Conservation (phyloP, 2,329 filamentous ascomycete genomes). For the Westerdykella ornata region DNA sequence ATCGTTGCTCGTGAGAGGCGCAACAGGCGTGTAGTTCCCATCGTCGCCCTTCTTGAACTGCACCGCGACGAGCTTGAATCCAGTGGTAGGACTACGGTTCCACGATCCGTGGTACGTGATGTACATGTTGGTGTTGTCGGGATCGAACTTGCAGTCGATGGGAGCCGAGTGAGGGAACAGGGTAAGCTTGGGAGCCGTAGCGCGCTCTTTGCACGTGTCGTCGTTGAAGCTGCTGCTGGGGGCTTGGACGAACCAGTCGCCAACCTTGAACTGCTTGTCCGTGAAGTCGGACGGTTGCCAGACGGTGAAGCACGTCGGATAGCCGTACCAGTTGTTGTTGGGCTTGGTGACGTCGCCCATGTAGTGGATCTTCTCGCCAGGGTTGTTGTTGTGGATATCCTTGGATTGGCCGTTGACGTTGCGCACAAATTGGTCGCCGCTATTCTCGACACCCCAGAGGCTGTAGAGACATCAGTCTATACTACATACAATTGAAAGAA, state of each 20-base stretch:
- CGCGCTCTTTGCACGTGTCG: conserved; percentile 38
- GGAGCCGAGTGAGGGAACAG: conserved; percentile 63
- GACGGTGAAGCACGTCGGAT: conserved; percentile 61
- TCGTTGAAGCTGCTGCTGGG: conserved; percentile 42
- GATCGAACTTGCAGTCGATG: conserved; percentile 61
- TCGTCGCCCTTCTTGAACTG: conserved; percentile 39
- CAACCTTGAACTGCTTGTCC: conserved; percentile 46
- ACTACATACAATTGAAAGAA: conserved; percentile 16
- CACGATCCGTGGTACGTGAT: conserved; percentile 67
- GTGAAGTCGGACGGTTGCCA: conserved; percentile 52
- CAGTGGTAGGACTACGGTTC: conserved; percentile 45
- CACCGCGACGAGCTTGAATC: conserved; percentile 46
- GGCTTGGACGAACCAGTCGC: conserved; percentile 31
- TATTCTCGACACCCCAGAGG: conserved; percentile 58
- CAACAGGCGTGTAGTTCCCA: conserved; percentile 35
- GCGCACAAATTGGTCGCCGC: conserved; percentile 56
- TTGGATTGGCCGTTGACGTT: conserved; percentile 42
- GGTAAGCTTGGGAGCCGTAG: conserved; percentile 44
- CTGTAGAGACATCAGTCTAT: conserved; percentile 11
- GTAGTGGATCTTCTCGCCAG: conserved; percentile 66
- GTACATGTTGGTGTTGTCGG: conserved; percentile 52
- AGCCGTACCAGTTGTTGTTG: conserved; percentile 57
- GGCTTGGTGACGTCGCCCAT: conserved; percentile 48
- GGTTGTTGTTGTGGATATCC: conserved; percentile 63
- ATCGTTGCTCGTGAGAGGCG: conserved; percentile 41